Evolutionary conservation across 352 stramenopile species (phyloP), one percentile per base, ranked within the genome.

Genomic region (Vaucheria bursata): DNA sequence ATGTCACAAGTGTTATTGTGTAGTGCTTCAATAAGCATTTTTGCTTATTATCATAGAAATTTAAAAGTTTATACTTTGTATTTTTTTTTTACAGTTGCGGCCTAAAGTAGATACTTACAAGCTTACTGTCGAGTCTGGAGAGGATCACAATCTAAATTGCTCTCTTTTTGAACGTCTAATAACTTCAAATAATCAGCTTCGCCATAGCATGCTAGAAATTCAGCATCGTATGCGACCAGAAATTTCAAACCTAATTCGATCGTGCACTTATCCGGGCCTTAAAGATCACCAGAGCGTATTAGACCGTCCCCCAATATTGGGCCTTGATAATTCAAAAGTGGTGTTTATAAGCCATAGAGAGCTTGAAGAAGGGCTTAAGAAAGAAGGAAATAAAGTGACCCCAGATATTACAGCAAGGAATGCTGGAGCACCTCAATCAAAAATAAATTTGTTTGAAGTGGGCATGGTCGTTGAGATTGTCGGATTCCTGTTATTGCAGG

Each of bases 201-300:
- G 52, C 37, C 64, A 68, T 25, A 70, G 49, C 2, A 75, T 36
- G 12, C 69, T 92, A 53, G 85, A 87, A 29, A 45, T 82, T 72
- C 89, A 93, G 70, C 87, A 89, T 36, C 85, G 89, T 18, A 93
- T 93, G 89, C 85, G 86, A 18, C 88, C 86, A 18, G 84, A 91
- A 71, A 90, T 82, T 0, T 82, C 77, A 6, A 37, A 39, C 1
- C 65, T 82, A 5, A 67, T 82, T n/a, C 45, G 52, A n/a, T 70
- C 64, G 1, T 66, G 76, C 1, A 82, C 77, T 0, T 93, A 93
- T 72, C 86, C 87, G 0, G 36, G 85, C 25, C 52, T 92, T 0
- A 76, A 81, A 18, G 87, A 93, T 77, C 85, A 83, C 12, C 71
- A 75, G 0, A 77, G 85, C 33, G 88, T 87, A 8, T n/a, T 79